A percentile compares a stretch with the other conserved stretches of the same genome.
phyloP scores from a whole-genome alignment of 495 filamentous ascomycete genomes.

The Bacidia rubella region DNA sequence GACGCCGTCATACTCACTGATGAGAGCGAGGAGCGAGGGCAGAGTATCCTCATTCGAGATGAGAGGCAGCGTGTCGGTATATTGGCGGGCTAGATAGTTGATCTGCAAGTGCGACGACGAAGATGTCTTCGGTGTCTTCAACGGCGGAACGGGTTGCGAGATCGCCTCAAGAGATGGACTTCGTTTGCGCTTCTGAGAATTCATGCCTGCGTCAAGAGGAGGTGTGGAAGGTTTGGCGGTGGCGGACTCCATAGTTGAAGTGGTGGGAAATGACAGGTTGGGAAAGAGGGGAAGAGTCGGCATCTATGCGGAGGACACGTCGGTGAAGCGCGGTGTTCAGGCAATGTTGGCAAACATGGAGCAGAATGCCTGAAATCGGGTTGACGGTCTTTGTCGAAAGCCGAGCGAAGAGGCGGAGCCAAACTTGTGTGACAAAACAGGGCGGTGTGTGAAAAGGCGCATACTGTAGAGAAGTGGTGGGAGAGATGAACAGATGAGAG shows the following conservation, averaged over 20 bases:
- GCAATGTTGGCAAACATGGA: not conserved
- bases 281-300: conserved; percentile 10
- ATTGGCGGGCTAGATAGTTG: conserved; percentile 65
- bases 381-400: not conserved
- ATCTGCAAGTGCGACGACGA: conserved; percentile 54
- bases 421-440: not conserved
- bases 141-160: conserved; percentile 28
- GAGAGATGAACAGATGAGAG: conserved; percentile 10
- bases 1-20: conserved; percentile 71
- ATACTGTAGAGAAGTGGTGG: conserved; percentile 7
- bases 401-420: not conserved
- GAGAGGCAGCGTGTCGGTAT: conserved; percentile 46
- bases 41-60: conserved; percentile 46
- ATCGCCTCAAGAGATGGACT: conserved; percentile 36
- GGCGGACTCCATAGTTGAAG: conserved; percentile 1
- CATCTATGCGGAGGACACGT: not conserved
- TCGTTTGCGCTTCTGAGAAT: conserved; percentile 44
- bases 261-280: conserved; percentile 4
- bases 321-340: not conserved
- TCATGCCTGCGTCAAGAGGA: conserved; percentile 13
- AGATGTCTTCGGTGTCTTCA: conserved; percentile 37
- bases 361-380: not conserved
- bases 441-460: not conserved
- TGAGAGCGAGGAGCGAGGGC: conserved; percentile 48
- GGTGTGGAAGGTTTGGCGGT: conserved; percentile 9